phyloP scores from a whole-genome alignment of 345 rosid genomes.

The Citrus reticulata region DNA sequence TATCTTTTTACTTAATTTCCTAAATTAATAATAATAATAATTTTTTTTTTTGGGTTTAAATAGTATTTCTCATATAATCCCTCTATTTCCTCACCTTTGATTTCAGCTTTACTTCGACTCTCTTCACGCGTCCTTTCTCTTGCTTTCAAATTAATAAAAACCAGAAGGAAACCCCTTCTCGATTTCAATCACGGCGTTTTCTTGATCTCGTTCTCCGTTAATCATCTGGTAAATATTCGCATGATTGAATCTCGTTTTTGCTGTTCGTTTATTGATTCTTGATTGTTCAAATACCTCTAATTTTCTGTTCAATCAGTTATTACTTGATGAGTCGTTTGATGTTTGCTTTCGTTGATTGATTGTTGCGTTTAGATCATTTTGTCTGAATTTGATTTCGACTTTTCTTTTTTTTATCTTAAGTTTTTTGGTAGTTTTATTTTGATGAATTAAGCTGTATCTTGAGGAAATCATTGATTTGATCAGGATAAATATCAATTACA shows the following conservation, averaged over 20 bases:
- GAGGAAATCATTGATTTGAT: background rate
- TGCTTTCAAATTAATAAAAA: background rate
- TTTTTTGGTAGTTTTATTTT: background rate
- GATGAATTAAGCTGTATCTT: background rate
- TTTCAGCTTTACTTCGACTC: background rate
- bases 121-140: background rate
- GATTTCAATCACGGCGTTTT: background rate
- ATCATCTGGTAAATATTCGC: background rate
- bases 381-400: background rate
- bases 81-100: background rate
- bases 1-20: no score
- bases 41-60: background rate
- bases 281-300: background rate
- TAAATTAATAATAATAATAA: no score
- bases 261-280: background rate
- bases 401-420: background rate
- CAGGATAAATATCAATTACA: background rate
- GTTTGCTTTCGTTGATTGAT: background rate
- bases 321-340: background rate
- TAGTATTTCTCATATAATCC: background rate
- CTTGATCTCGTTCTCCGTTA: background rate
- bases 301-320: background rate
- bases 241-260: background rate
- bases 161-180: background rate
- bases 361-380: background rate